phyloP scores from a whole-genome alignment of 2,329 filamentous ascomycete species.

The Tolypocladium nubicola region DNA sequence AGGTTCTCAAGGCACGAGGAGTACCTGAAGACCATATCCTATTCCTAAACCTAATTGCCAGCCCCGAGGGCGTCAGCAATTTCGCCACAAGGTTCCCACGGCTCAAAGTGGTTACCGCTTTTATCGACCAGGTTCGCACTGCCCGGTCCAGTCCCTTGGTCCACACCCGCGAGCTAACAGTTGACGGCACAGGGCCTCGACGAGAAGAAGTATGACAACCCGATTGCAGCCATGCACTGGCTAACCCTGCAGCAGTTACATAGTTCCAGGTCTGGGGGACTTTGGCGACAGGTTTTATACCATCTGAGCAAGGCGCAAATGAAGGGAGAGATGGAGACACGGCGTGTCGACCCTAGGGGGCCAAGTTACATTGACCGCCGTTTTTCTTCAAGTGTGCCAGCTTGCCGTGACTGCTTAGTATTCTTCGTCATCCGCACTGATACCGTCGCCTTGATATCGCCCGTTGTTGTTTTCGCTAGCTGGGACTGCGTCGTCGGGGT shows the following conservation, averaged over 20 bases:
- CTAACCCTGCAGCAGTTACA: constrained; percentile 59
- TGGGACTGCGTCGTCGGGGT: constrained; percentile 16
- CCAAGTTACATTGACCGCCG: background rate
- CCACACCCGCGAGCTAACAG: background rate
- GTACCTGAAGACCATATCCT: constrained; percentile 92
- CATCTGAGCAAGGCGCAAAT: constrained; percentile 38
- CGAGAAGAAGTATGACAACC: constrained; percentile 74
- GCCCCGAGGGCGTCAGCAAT: constrained; percentile 79
- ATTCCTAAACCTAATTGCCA: constrained; percentile 96
- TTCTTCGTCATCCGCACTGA: constrained; percentile 45
- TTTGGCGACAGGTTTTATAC: constrained; percentile 97
- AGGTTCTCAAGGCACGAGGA: constrained; percentile 79
- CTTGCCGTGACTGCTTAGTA: constrained; percentile 26
- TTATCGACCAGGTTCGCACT: constrained; percentile 64
- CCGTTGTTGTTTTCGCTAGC: constrained; percentile 42
- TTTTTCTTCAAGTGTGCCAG: background rate
- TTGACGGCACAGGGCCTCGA: constrained; percentile 56
- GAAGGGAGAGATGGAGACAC: background rate
- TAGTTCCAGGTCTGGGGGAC: constrained; percentile 85
- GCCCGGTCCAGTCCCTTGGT: background rate
- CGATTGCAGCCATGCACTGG: constrained; percentile 1
- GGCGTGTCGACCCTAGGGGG: background rate
- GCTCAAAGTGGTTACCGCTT: constrained; percentile 85
- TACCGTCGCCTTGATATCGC: constrained; percentile 41
- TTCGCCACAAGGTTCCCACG: constrained; percentile 86